phyloP scores from a whole-genome alignment of 2,329 filamentous ascomycete species.

The Paraconiothyrium brasiliense region DNA sequence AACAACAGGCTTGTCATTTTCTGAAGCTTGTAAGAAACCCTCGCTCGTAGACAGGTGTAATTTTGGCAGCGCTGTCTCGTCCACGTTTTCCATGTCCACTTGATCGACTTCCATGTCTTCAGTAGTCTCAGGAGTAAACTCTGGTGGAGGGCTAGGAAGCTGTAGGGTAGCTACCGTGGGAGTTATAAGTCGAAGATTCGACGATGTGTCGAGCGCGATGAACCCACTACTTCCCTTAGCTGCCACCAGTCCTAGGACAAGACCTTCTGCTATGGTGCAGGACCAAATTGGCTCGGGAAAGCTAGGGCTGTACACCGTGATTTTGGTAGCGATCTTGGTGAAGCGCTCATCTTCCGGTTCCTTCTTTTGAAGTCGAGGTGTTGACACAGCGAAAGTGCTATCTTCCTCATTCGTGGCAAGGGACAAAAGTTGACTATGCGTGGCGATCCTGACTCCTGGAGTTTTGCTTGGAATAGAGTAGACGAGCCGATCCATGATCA shows the following conservation, averaged over 20 bases:
- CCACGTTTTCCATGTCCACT: conserved; percentile 32
- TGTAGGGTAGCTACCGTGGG: conserved; percentile 39
- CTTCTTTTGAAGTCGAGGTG: conserved; percentile 48
- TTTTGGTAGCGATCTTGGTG: conserved; percentile 51
- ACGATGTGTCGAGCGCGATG: conserved; percentile 77
- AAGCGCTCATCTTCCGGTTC: conserved; percentile 38
- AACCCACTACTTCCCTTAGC: conserved; percentile 74
- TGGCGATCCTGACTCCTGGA: conserved; percentile 42
- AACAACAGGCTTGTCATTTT: conserved; percentile 68
- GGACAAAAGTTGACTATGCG: conserved; percentile 59
- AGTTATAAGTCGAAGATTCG: conserved; percentile 68
- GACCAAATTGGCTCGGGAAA: conserved; percentile 68
- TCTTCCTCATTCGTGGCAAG: conserved; percentile 74
- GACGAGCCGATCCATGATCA: conserved; percentile 78
- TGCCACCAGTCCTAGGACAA: conserved; percentile 72
- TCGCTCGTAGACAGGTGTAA: conserved; percentile 20
- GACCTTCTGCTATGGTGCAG: conserved; percentile 61
- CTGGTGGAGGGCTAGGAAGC: conserved; percentile 43
- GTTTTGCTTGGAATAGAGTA: conserved; percentile 68
- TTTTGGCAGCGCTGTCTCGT: conserved; percentile 37
- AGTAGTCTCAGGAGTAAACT: conserved; percentile 35
- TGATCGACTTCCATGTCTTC: conserved; percentile 42
- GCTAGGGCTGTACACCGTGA: conserved; percentile 74
- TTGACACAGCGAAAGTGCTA: conserved; percentile 54
- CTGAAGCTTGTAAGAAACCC: conserved; percentile 35